Conservation (phyloP, 495 filamentous ascomycete genomes). For the Lepidopterella palustris region DNA sequence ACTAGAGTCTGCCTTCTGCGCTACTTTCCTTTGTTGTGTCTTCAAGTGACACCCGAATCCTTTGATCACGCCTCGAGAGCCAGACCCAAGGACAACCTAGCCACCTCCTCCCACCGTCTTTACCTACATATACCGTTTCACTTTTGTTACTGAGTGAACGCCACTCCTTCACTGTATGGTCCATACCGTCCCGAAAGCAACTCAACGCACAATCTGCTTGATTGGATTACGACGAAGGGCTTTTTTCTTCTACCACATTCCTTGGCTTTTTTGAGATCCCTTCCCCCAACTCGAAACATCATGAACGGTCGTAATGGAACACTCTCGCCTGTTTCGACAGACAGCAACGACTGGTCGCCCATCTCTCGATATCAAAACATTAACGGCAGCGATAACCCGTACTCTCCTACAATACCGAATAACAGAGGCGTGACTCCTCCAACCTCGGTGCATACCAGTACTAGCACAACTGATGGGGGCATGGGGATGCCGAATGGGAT, state of each 20-base stretch:
- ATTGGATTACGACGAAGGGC: neutral
- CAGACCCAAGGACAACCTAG: slow-evolving; percentile 2
- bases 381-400: slow-evolving; percentile 26
- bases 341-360: slow-evolving; percentile 83
- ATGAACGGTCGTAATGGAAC: slow-evolving; percentile 62
- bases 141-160: slow-evolving; percentile 3
- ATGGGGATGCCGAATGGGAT: slow-evolving; percentile 26
- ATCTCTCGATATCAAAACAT: slow-evolving; percentile 32
- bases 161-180: slow-evolving; percentile 1
- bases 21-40: neutral
- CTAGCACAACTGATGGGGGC: slow-evolving; percentile 25
- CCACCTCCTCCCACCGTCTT: slow-evolving; percentile 11
- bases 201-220: neutral
- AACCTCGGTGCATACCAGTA: slow-evolving; percentile 26
- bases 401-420: slow-evolving; percentile 20
- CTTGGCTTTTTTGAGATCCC: neutral
- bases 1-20: slow-evolving; percentile 17
- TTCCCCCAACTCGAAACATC: slow-evolving; percentile 13
- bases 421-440: slow-evolving; percentile 25
- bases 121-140: slow-evolving; percentile 18
- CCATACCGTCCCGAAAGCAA: neutral
- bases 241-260: neutral
- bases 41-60: slow-evolving; percentile 11
- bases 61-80: neutral
- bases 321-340: slow-evolving; percentile 77